These are phyloP conservation scores for Trichoderma hamatum DNA, from an alignment of 2,329 filamentous ascomycete species.

Conservation along the genomic window DNA sequence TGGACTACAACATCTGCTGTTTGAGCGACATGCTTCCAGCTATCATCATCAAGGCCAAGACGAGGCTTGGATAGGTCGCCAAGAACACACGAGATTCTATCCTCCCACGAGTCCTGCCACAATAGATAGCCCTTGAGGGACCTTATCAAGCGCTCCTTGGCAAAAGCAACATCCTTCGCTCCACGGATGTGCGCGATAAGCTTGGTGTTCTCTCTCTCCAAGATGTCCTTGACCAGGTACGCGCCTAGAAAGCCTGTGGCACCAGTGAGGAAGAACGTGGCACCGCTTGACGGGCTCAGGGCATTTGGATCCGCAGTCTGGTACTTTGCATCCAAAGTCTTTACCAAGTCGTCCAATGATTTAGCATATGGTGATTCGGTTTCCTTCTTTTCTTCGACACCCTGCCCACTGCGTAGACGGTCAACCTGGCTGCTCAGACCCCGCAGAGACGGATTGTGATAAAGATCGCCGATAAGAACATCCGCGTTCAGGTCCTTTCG, in stretches of 20 bases:
- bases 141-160: too few species aligned
- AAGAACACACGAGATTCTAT: too few species aligned
- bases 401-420: too few species aligned
- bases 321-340: slow-evolving; percentile 50
- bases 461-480: too few species aligned
- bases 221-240: slow-evolving; percentile 40
- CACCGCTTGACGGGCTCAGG: slow-evolving; percentile 42
- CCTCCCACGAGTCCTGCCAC: slow-evolving; percentile 75
- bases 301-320: slow-evolving; percentile 37
- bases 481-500: too few species aligned
- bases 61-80: slow-evolving; percentile 74
- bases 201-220: neutral
- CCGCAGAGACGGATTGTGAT: slow-evolving; percentile 36
- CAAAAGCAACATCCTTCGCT: too few species aligned
- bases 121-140: too few species aligned
- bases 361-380: slow-evolving; percentile 57
- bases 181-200: slow-evolving; percentile 15
- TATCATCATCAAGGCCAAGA: slow-evolving; percentile 69
- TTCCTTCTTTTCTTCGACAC: too few species aligned
- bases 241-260: neutral
- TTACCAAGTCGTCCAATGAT: slow-evolving; percentile 53
- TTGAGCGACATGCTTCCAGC: slow-evolving; percentile 65
- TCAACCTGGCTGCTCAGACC: slow-evolving; percentile 39
- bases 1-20: slow-evolving; percentile 78
- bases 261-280: slow-evolving; percentile 63